Base-by-base conservation (phyloP, 1,284 basidiomycete genomes). In the Caloboletus inedulis region DNA sequence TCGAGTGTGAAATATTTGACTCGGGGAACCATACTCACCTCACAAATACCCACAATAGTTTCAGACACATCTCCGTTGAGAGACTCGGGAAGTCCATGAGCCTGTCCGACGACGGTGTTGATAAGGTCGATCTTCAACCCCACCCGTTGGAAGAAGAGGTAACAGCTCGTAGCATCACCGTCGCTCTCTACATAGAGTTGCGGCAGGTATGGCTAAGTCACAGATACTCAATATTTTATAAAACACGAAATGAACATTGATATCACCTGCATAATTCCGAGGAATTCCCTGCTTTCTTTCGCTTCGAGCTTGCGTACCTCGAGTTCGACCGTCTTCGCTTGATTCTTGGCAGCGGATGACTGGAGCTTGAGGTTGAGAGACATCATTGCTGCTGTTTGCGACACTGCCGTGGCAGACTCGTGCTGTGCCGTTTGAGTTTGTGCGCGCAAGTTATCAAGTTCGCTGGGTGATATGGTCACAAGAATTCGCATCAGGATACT, bases 321-420 rank as follows among this genome's bases (percentile, higher is more conserved):
- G 25, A 94, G 77, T 56, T 98, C 94, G 53, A 98, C 88, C 18
- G 81, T 85, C 67, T 87, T 87, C 14, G 90, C 86, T 65, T 95
- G 94, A 57, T 90, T 89, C 78, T 95, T 97, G 34, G 85, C 80
- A 0, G 89, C 92, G 1, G 90, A 82, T 1, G 89, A 90, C 68
- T 98, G 94, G 4, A 98, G 79, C 68, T 92, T 96, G 68, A 96
- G 78, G 66, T 97, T 97, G 53, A 96, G 76, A 48, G 92, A 93
- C 77, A 97, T 85, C 75, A 97, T 87, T 55, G 88, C 82, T 51
- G 93, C 79, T 43, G 87, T 81, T 75, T 94, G 83, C 37, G 89
- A 81, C 52, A 82, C 77, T 59, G 89, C 77, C 14, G 81, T 82
- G 4, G 86, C 87, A 7, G 89, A 89, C 66, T 94, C 89, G 43